Conservation (phyloP, 2,329 filamentous ascomycete species). For the Colletotrichum cuscutae region DNA sequence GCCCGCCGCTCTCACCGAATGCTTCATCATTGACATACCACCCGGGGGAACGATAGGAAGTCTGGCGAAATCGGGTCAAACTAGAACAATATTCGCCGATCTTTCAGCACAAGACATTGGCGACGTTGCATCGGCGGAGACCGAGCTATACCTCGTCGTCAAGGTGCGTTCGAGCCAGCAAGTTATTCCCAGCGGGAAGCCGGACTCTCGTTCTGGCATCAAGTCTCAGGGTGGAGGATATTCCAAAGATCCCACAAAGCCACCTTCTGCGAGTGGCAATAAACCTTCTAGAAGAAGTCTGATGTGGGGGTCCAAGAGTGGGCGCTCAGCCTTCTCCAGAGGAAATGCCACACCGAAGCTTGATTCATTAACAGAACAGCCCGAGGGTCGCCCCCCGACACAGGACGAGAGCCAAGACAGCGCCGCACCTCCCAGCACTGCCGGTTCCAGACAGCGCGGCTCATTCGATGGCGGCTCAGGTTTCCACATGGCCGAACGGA, state of each 20-base stretch:
- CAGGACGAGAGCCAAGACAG: constrained; percentile 56
- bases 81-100: constrained; percentile 90
- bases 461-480: constrained; percentile 47
- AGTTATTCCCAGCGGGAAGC: constrained; percentile 54
- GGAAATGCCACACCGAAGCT: constrained; percentile 60
- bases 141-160: constrained; percentile 84
- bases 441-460: constrained; percentile 54
- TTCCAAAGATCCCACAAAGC: constrained; percentile 51
- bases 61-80: constrained; percentile 71
- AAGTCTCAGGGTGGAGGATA: constrained; percentile 51
- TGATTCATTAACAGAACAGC: constrained; percentile 64
- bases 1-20: constrained; percentile 80
- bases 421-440: constrained; percentile 61
- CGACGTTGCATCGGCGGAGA: constrained; percentile 69
- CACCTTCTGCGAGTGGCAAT: constrained; percentile 52
- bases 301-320: constrained; percentile 70
- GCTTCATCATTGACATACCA: constrained; percentile 81
- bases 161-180: constrained; percentile 75
- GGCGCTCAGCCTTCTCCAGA: constrained; percentile 65
- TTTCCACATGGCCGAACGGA: constrained; percentile 68
- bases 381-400: constrained; percentile 48
- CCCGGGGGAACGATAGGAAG: constrained; percentile 77
- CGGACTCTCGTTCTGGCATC: constrained; percentile 62
- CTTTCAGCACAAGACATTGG: constrained; percentile 80
- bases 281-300: constrained; percentile 64